Percentiles rank a stretch among this genome's conserved stretches.
phyloP scores from a whole-genome alignment of 1,284 basidiomycete species.

The Irpex sp. region DNA sequence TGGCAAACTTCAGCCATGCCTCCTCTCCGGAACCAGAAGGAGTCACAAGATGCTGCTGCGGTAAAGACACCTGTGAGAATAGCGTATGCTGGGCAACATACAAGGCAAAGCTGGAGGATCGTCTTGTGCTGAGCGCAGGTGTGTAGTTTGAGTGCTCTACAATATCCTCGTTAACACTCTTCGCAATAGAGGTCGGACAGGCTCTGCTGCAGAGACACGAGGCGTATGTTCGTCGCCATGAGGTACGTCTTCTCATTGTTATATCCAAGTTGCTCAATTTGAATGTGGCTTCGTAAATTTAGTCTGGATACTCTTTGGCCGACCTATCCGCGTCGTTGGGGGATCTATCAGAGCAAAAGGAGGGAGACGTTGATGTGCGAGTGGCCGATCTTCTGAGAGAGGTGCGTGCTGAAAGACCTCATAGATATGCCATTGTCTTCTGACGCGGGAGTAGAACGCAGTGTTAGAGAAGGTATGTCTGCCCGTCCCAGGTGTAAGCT shows the following conservation, averaged over 20 bases:
- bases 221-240: constrained; percentile 73
- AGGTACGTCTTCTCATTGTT: constrained; percentile 34
- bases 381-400: constrained; percentile 35
- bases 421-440: not conserved
- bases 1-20: constrained; percentile 66
- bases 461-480: constrained; percentile 62
- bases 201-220: constrained; percentile 86
- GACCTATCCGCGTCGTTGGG: not conserved
- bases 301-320: not conserved
- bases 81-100: constrained; percentile 59
- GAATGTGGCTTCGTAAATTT: no score
- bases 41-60: constrained; percentile 61
- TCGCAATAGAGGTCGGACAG: constrained; percentile 78
- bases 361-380: constrained; percentile 29
- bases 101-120: constrained; percentile 68
- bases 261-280: no score
- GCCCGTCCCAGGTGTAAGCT: not conserved
- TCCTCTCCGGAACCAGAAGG: constrained; percentile 62
- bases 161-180: not conserved
- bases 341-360: constrained; percentile 1
- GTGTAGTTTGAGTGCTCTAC: constrained; percentile 25
- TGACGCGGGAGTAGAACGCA: constrained; percentile 46
- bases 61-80: constrained; percentile 59
- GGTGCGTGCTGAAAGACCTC: constrained; percentile 15
- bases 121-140: constrained; percentile 84